Evolutionary conservation across 108 stramenopile species (phyloP), one percentile per base, ranked within the genome.

Genomic region (Nannochloropsis salina): DNA sequence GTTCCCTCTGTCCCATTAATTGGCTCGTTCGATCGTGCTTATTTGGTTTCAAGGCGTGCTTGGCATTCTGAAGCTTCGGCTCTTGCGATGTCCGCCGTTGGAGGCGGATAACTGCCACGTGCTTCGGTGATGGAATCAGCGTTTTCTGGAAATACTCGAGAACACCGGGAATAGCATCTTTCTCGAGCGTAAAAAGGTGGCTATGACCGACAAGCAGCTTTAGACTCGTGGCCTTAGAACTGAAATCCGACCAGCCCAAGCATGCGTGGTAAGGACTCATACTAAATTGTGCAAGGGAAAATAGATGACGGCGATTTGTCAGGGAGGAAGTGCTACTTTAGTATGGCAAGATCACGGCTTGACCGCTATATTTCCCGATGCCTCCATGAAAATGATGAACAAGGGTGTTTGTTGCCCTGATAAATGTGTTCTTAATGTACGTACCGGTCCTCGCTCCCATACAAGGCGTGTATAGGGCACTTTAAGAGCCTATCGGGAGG

Each of bases 401-500:
- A 31, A 31, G 31, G 31, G 31, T 31, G 31, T 31, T 31, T 31
- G 31, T 31, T 31, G 31, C 31, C 31, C 31, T 31, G 31, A 31
- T 31, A 1, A 31, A 31, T 31, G 31, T 31, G 31, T 31, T 31
- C n/a, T 74, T n/a, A 74, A 74, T n/a, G n/a, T n/a, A 74, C 61
- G 61, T 74, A 74, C 61, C 61, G 61, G 8, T 74, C 61, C 61
- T 74, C 61, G 61, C 61, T 74, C 61, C 61, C 61, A 74, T 74
- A n/a, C 61, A 74, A 74, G 20, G n/a, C 61, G 6, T 74, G 61
- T n/a, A 74, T 74, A 4, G 61, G 61, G 61, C 61, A 74, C 61
- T 74, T n/a, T n/a, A 74, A 74, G 20, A 74, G 61, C 61, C 61
- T 15, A n/a, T 74, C 61, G 20, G 61, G 61, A 15, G 15, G 20